These are phyloP conservation scores for Canavalia gladiata DNA, from an alignment of 306 rosid genomes.

Conservation along the genomic window DNA sequence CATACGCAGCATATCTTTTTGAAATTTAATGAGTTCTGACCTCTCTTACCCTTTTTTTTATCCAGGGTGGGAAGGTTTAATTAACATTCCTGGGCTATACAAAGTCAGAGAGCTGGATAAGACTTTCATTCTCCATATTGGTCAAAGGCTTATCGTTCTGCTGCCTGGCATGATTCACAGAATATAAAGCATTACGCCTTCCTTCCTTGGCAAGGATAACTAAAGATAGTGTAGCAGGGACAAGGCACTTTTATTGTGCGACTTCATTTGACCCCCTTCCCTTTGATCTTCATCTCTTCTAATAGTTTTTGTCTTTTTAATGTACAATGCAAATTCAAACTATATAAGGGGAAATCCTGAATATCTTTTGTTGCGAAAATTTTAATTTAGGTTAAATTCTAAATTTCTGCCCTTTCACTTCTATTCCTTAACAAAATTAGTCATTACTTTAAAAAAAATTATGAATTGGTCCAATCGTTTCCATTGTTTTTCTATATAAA, in stretches of 20 bases:
- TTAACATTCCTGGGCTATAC: conserved; percentile 3
- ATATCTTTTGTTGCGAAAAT: conserved; percentile 22
- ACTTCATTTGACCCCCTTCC: conserved; percentile 43
- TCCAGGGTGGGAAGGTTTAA: conserved; percentile 57
- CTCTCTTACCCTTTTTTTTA: conserved; percentile 18
- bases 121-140: conserved; percentile 41
- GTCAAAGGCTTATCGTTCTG: conserved; percentile 43
- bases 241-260: conserved; percentile 40
- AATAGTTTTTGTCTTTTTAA: conserved; percentile 1
- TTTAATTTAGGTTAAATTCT: conserved; percentile 9
- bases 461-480: not conserved
- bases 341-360: conserved; percentile 39
- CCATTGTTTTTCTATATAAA: not conserved
- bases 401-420: not conserved
- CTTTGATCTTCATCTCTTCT: not conserved
- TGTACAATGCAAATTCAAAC: conserved; percentile 49
- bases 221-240: conserved; percentile 41
- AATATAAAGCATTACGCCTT: conserved; percentile 37
- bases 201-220: conserved; percentile 45
- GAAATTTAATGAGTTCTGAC: conserved; percentile 21
- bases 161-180: conserved; percentile 46
- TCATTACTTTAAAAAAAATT: not conserved
- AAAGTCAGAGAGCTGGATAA: conserved; percentile 39
- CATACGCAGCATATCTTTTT: not conserved
- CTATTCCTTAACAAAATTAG: not conserved